These are phyloP conservation scores for Cronartium quercuum DNA, from an alignment of 1,284 basidiomycete species.

Conservation along the genomic window DNA sequence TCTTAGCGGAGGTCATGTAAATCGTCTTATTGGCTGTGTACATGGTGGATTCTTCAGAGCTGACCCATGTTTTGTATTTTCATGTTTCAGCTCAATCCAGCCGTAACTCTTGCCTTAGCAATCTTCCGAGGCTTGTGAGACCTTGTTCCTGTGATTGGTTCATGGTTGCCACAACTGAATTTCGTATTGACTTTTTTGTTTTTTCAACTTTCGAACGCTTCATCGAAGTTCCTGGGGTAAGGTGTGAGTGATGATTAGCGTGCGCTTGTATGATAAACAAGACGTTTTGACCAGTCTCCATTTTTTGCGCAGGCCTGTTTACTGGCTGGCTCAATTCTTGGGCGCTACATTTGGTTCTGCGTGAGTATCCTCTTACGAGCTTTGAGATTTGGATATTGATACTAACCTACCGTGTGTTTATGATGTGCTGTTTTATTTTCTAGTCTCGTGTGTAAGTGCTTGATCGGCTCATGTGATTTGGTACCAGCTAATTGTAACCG, in stretches of 20 bases:
- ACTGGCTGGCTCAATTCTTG: slow-evolving; percentile 35
- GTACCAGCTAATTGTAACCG: too few relatives aligned
- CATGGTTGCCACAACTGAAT: not conserved
- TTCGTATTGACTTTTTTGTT: not conserved
- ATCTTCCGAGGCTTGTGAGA: slow-evolving; percentile 33
- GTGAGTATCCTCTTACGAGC: not conserved
- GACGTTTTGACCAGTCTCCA: not conserved
- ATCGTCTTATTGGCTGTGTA: not conserved
- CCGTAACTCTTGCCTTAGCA: slow-evolving; percentile 22
- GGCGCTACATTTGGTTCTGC: slow-evolving; percentile 30
- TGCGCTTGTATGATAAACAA: not conserved
- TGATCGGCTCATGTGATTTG: not conserved
- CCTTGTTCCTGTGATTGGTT: not conserved
- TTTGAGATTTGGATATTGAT: not conserved
- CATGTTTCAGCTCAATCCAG: slow-evolving; percentile 27
- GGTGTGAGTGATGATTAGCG: not conserved
- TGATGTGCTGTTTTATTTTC: not conserved
- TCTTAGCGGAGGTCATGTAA: slow-evolving; percentile 37
- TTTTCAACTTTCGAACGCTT: not conserved
- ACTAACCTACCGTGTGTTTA: not conserved
- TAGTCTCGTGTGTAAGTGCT: not conserved
- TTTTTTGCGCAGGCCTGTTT: slow-evolving; percentile 11
- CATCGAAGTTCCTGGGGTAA: not conserved
- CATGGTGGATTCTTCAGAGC: not conserved
- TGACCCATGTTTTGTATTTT: not conserved